phyloP scores from a whole-genome alignment of 306 rosid species.

The Pterocarpus santalinus region DNA sequence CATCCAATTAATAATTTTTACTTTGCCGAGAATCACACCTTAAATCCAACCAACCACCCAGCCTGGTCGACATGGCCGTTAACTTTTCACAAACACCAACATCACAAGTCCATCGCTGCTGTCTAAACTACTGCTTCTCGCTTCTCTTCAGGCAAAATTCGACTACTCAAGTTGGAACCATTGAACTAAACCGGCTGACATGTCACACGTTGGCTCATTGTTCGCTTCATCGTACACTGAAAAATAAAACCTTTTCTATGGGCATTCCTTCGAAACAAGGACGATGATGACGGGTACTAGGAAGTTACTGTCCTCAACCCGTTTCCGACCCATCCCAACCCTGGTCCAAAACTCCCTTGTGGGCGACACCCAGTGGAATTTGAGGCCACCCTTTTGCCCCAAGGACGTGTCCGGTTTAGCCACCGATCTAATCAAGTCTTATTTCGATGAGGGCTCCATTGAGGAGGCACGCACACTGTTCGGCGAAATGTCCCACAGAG shows the following conservation, averaged over 20 bases:
- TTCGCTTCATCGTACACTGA: no score
- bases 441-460: conserved; percentile 49
- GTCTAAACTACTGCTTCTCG: no score
- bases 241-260: not conserved
- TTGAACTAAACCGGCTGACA: no score
- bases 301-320: conserved; percentile 42
- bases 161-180: no score
- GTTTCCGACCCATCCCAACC: conserved; percentile 55
- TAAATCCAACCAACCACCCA: no score
- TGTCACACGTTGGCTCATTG: no score
- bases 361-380: conserved; percentile 34
- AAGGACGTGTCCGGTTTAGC: conserved; percentile 53
- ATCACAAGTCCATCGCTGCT: no score
- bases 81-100: no score
- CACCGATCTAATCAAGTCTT: conserved; percentile 63
- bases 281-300: conserved; percentile 44
- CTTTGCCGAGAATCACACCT: no score
- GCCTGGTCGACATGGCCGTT: no score
- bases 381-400: conserved; percentile 48
- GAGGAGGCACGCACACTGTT: conserved; percentile 69
- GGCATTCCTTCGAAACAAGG: not conserved
- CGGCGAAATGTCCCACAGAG: conserved; percentile 74
- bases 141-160: no score
- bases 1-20: no score
- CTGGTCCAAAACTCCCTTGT: conserved; percentile 55